Conservation (phyloP, 2,329 filamentous ascomycete genomes). For the Claviceps sorghi region DNA sequence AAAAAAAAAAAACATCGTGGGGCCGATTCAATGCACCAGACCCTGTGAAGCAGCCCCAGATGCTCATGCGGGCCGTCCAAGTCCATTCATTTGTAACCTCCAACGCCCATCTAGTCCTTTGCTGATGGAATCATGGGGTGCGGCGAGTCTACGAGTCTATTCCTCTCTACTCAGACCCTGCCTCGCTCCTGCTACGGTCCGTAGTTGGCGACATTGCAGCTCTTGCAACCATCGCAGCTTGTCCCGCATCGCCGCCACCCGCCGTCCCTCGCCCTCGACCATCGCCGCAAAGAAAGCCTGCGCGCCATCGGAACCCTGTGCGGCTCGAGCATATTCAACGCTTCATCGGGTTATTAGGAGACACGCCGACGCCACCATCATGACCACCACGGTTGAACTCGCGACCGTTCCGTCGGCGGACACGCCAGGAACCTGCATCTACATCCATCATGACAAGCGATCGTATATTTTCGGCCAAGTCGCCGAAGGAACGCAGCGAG, state of each 20-base stretch:
- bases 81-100: background rate
- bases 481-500: constrained; percentile 72
- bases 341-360: background rate
- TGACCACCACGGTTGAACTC: constrained; percentile 64
- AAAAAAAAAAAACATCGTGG: background rate
- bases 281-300: background rate
- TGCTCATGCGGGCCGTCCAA: background rate
- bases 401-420: constrained; percentile 75
- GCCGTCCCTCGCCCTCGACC: background rate
- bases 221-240: background rate
- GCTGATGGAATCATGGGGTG: constrained; percentile 6
- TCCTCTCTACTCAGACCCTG: background rate
- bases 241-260: background rate
- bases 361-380: constrained; percentile 21
- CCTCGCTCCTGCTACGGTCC: background rate
- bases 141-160: constrained; percentile 1
- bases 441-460: constrained; percentile 67
- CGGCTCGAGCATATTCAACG: background rate
- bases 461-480: constrained; percentile 77
- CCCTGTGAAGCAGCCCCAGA: background rate
- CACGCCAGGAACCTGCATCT: constrained; percentile 62
- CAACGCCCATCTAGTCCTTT: background rate
- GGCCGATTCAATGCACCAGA: background rate
- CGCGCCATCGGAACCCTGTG: background rate
- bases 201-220: background rate